These are phyloP conservation scores for Apiospora arundinis DNA, from an alignment of 2,329 filamentous ascomycete species.

Conservation along the genomic window DNA sequence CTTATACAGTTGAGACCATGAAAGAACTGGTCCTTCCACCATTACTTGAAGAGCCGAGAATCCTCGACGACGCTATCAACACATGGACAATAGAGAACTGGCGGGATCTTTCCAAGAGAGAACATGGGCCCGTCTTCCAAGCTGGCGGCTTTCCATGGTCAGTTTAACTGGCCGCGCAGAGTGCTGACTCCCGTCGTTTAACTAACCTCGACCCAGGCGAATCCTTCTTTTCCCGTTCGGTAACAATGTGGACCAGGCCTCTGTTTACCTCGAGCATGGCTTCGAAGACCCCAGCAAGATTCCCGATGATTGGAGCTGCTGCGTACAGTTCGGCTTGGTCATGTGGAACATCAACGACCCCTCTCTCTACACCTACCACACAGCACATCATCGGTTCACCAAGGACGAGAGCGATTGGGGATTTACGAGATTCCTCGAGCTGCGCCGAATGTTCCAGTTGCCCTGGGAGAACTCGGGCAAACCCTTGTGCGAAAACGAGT, in stretches of 20 bases:
- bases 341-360: constrained; percentile 95
- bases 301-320: constrained; percentile 94
- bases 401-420: constrained; percentile 98
- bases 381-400: constrained; percentile 94
- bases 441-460: constrained; percentile 81
- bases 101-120: constrained; percentile 76
- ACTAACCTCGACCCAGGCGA: constrained; percentile 64
- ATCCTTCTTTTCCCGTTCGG: constrained; percentile 95
- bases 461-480: constrained; percentile 73
- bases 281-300: constrained; percentile 75
- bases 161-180: constrained; percentile 37
- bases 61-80: constrained; percentile 74
- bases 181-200: not conserved
- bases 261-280: constrained; percentile 95
- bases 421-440: constrained; percentile 94
- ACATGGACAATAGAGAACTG: constrained; percentile 92
- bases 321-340: constrained; percentile 92
- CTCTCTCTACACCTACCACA: constrained; percentile 79
- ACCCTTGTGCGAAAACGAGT: constrained; percentile 78
- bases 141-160: constrained; percentile 89
- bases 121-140: constrained; percentile 87
- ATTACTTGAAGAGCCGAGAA: constrained; percentile 76
- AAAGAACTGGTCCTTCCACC: constrained; percentile 78
- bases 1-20: constrained; percentile 76
- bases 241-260: constrained; percentile 92